phyloP scores from a whole-genome alignment of 306 rosid species.

The Fragaria nilgerrensis region DNA sequence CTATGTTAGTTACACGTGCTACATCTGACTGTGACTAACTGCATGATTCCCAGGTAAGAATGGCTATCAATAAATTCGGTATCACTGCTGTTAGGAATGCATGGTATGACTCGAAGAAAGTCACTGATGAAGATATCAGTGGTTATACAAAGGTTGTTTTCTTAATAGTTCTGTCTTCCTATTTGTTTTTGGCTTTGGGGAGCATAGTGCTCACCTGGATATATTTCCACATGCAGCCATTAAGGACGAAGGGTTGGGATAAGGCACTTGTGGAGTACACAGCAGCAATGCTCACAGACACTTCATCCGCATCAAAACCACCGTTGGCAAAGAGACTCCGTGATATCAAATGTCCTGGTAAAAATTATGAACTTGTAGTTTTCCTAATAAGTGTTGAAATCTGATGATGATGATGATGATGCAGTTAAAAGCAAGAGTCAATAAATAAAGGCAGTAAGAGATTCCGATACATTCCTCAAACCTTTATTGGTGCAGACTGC shows the following conservation, averaged over 20 bases:
- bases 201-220: slow-evolving; percentile 33
- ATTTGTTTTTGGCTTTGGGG: slow-evolving; percentile 5
- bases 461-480: background rate
- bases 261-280: slow-evolving; percentile 81
- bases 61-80: slow-evolving; percentile 69
- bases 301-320: slow-evolving; percentile 57
- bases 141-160: slow-evolving; percentile 81
- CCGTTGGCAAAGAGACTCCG: slow-evolving; percentile 59
- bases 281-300: slow-evolving; percentile 75
- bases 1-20: slow-evolving; percentile 19
- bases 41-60: slow-evolving; percentile 53
- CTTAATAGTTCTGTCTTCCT: slow-evolving; percentile 9
- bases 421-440: background rate
- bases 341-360: slow-evolving; percentile 90
- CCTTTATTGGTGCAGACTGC: background rate
- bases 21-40: slow-evolving; percentile 26
- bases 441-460: background rate
- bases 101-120: slow-evolving; percentile 72
- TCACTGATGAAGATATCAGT: slow-evolving; percentile 51
- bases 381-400: slow-evolving; percentile 5
- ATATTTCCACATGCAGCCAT: slow-evolving; percentile 57
- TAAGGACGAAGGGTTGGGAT: slow-evolving; percentile 88
- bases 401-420: background rate
- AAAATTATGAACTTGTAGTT: slow-evolving; percentile 25
- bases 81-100: slow-evolving; percentile 70